phyloP scores from a whole-genome alignment of 73 alveolate genomes.

The Durusdinium trenchii region DNA sequence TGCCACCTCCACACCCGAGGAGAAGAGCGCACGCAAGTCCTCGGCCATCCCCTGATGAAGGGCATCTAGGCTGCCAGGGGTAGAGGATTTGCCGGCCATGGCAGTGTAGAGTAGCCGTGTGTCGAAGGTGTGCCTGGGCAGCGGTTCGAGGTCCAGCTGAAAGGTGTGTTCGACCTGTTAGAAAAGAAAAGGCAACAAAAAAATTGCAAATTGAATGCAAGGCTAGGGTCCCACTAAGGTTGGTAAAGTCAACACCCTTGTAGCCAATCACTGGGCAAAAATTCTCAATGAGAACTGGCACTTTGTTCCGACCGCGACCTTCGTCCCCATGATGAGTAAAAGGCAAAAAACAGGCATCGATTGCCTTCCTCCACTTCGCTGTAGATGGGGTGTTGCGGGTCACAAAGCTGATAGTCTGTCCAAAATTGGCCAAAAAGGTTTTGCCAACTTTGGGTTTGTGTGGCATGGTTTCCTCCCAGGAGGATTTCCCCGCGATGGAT shows the following conservation, averaged over 20 bases:
- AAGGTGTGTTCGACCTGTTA: neutral
- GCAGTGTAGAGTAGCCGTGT: slow-evolving; percentile 25
- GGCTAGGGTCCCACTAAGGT: neutral
- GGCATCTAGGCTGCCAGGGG: slow-evolving; percentile 10
- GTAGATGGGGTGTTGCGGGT: slow-evolving; percentile 17
- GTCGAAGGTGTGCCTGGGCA: slow-evolving; percentile 24
- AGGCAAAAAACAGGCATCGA: neutral
- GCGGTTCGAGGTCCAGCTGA: neutral
- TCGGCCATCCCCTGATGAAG: slow-evolving; percentile 14
- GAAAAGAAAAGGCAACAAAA: neutral
- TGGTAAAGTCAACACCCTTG: neutral
- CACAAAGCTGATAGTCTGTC: neutral
- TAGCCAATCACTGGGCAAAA: neutral
- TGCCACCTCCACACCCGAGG: slow-evolving; percentile 14
- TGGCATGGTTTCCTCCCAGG: neutral
- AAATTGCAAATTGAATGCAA: neutral
- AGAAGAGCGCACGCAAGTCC: neutral
- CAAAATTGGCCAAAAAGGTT: neutral
- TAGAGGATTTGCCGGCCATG: neutral
- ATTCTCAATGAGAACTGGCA: neutral
- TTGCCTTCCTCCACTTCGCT: neutral
- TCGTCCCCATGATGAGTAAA: slow-evolving; percentile 14
- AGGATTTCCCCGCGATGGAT: neutral
- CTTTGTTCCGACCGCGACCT: neutral
- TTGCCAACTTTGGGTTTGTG: neutral